A percentile compares a stretch with the other conserved stretches of the same genome.
Evolutionary conservation across 331 rosid genomes (phyloP).

Genomic region (Stylosanthes scabra): DNA sequence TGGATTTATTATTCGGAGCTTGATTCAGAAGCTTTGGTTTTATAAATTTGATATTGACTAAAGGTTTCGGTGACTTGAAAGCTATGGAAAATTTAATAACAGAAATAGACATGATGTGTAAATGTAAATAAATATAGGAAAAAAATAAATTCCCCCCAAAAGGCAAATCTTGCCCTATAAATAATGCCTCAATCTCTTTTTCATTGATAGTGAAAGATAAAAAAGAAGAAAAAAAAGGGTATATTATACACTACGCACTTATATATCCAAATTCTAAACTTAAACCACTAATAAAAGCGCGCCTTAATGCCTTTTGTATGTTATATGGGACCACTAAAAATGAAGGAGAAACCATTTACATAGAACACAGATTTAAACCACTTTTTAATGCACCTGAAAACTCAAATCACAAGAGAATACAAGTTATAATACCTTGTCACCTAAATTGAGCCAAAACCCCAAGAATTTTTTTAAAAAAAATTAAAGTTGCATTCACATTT

Average conservation of each 20-base stretch:
- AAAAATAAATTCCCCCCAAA: background rate
- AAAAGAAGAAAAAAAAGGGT: too few relatives aligned
- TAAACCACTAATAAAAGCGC: constrained; percentile 24
- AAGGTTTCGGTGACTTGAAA: constrained; percentile 48
- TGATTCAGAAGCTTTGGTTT: constrained; percentile 5
- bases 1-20: background rate
- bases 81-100: constrained; percentile 27
- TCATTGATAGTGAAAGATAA: constrained; percentile 30
- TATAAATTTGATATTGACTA: constrained; percentile 43
- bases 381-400: background rate
- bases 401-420: background rate
- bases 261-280: constrained; percentile 8
- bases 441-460: constrained; percentile 1
- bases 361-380: background rate
- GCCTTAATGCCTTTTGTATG: constrained; percentile 8
- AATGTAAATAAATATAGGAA: constrained; percentile 11
- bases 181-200: background rate
- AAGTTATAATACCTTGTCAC: background rate
- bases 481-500: constrained; percentile 15
- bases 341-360: background rate
- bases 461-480: background rate
- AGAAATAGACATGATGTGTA: constrained; percentile 29
- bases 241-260: too few relatives aligned
- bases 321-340: constrained; percentile 9
- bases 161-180: constrained; percentile 7